Percentiles rank a stretch among this genome's conserved stretches.
Evolutionary conservation across 2,329 filamentous ascomycete species (phyloP).

Genomic region (Trichothecium roseum): DNA sequence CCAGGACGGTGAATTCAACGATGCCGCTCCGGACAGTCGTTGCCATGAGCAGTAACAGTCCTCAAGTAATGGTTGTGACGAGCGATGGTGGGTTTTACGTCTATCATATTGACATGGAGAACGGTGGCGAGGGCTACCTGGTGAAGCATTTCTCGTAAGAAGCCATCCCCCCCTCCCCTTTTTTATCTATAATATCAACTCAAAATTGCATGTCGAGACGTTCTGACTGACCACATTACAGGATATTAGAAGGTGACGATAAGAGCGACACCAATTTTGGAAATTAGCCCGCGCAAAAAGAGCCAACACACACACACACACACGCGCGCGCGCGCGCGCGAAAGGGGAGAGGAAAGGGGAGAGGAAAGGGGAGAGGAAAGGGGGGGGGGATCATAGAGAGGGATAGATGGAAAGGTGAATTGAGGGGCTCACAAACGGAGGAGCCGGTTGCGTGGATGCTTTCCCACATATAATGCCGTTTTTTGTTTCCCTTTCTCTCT

Average conservation of each 20-base stretch:
- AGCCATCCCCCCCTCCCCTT: background rate
- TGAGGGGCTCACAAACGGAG: too few relatives aligned
- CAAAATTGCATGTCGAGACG: background rate
- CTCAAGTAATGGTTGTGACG: conserved; percentile 96
- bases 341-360: too few relatives aligned
- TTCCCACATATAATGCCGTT: too few relatives aligned
- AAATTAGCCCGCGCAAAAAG: too few relatives aligned
- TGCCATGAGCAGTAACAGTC: conserved; percentile 88
- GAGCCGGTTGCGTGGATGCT: too few relatives aligned
- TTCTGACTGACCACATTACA: conserved; percentile 13
- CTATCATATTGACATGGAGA: conserved; percentile 90
- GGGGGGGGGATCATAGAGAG: too few relatives aligned
- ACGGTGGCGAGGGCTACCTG: conserved; percentile 83
- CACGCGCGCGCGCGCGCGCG: too few relatives aligned
- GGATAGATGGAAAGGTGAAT: too few relatives aligned
- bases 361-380: too few relatives aligned
- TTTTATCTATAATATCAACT: too few relatives aligned
- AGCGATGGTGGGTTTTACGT: conserved; percentile 93
- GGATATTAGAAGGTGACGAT: conserved; percentile 44
- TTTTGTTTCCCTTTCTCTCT: too few relatives aligned
- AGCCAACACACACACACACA: too few relatives aligned
- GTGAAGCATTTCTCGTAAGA: conserved; percentile 89
- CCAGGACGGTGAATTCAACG: background rate
- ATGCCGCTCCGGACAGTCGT: conserved; percentile 76
- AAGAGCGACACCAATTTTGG: conserved; percentile 30